phyloP scores from a whole-genome alignment of 2,329 filamentous ascomycete species.

The Tricladium varicosporioides region DNA sequence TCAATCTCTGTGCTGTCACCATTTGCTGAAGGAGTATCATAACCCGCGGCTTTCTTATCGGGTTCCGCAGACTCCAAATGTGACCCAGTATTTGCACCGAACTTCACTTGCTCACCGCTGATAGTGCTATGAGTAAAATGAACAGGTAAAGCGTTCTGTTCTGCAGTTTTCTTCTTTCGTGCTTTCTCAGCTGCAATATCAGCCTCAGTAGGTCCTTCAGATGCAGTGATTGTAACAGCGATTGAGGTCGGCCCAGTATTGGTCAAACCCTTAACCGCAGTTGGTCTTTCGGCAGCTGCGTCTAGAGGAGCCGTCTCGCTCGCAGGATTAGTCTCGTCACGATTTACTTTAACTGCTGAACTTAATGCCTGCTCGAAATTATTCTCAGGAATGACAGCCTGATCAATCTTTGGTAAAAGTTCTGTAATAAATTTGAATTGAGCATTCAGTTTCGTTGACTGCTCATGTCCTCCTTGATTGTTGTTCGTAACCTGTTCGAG shows the following conservation, averaged over 20 bases:
- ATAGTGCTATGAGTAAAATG: conserved; percentile 74
- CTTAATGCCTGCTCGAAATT: conserved; percentile 69
- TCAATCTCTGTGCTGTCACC: conserved; percentile 59
- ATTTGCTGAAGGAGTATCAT: conserved; percentile 39
- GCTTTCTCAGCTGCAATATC: conserved; percentile 63
- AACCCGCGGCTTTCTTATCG: conserved; percentile 46
- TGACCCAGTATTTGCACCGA: conserved; percentile 36
- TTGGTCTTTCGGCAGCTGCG: conserved; percentile 52
- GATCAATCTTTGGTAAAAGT: conserved; percentile 73
- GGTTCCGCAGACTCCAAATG: conserved; percentile 39
- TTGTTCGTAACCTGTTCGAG: conserved; percentile 66
- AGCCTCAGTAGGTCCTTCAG: conserved; percentile 63
- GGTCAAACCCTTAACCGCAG: conserved; percentile 66
- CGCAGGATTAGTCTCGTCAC: conserved; percentile 66
- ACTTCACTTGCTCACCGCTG: conserved; percentile 58
- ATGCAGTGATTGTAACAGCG: conserved; percentile 65
- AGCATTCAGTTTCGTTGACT: conserved; percentile 71
- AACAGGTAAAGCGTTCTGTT: conserved; percentile 66
- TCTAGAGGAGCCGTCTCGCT: conserved; percentile 59
- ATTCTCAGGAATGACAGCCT: conserved; percentile 70
- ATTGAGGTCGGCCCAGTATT: conserved; percentile 68
- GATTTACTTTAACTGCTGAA: conserved; percentile 60
- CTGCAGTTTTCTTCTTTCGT: conserved; percentile 63
- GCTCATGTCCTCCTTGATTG: conserved; percentile 68
- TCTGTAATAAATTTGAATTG: conserved; percentile 78